Evolutionary conservation across 495 filamentous ascomycete species (phyloP).

Genomic region (Rostrohypoxylon terebratum): DNA sequence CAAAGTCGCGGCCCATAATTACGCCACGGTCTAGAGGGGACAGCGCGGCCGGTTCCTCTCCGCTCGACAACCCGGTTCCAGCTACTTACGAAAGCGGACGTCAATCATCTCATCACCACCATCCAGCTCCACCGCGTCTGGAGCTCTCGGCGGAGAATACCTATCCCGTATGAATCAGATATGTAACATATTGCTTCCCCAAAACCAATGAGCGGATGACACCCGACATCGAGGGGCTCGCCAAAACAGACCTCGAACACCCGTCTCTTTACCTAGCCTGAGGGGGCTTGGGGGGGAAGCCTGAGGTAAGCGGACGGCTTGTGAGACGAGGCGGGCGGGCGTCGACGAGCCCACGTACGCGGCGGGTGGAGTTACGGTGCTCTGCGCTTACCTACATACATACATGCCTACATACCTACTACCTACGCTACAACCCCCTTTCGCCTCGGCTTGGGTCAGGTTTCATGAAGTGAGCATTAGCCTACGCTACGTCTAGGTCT

Average conservation of each 20-base stretch:
- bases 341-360: background rate
- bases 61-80: conserved; percentile 1
- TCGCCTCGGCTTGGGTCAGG: background rate
- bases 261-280: conserved; percentile 3
- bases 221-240: background rate
- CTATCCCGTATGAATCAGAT: too few relatives aligned
- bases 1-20: conserved; percentile 1
- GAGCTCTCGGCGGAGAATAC: background rate
- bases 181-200: background rate
- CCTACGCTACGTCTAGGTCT: background rate
- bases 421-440: background rate
- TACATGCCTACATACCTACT: background rate
- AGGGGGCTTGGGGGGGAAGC: background rate
- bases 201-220: background rate
- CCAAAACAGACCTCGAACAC: conserved; percentile 1
- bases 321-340: background rate
- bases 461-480: background rate
- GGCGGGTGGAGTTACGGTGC: background rate
- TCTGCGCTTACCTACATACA: background rate
- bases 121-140: background rate
- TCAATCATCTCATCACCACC: background rate
- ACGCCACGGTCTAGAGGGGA: background rate
- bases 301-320: background rate
- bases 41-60: background rate
- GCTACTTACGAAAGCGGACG: background rate